Base-by-base conservation (phyloP, 495 filamentous ascomycete genomes). In the Penicillium angulare region DNA sequence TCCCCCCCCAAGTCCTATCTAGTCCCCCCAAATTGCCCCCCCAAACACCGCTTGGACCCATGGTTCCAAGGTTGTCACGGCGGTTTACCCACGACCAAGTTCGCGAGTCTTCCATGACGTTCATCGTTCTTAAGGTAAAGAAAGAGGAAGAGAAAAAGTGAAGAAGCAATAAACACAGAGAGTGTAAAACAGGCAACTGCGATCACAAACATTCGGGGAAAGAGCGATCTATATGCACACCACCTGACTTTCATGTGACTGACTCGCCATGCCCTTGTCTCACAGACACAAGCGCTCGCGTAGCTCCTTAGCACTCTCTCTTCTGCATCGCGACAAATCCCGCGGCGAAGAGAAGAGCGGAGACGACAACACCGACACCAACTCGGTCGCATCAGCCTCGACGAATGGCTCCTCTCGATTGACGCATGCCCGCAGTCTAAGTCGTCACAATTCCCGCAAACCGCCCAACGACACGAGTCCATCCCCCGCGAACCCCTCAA, bases 211-310 rank as follows among this genome's bases (percentile, higher is more conserved):
- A 7, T 12, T 41, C 10, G 10, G 20, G 38, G 38, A 32, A 23
- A 36, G 21, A n/a, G 20, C 29, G 27, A 49, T 40, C 18, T 39
- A 39, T 9, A 26, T 31, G 13, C 13, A 31, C 8, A 9, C 27
- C 27, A 31, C 27, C 27, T 31, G 5, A 31, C 26, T 34, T 43
- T 56, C 55, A 58, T 55, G 52, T 59, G 60, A 49, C 43, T 51
- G 50, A 50, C 63, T 68, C 71, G 53, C 69, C 43, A 66, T 64
- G 54, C 40, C 53, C 21, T 32, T 42, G 26, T 54, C 48, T 31
- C 48, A 17, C 57, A 79, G 77, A 50, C 79, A 80, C 56, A 81
- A 77, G 63, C 77, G 78, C 55, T 79, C 79, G 32, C 77, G 71
- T 51, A 79, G 78, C 56, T 64, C 71, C 23, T 53, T 80, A 53